Evolutionary conservation across 2,329 filamentous ascomycete species (phyloP).

Genomic region (Colletotrichum navitas): DNA sequence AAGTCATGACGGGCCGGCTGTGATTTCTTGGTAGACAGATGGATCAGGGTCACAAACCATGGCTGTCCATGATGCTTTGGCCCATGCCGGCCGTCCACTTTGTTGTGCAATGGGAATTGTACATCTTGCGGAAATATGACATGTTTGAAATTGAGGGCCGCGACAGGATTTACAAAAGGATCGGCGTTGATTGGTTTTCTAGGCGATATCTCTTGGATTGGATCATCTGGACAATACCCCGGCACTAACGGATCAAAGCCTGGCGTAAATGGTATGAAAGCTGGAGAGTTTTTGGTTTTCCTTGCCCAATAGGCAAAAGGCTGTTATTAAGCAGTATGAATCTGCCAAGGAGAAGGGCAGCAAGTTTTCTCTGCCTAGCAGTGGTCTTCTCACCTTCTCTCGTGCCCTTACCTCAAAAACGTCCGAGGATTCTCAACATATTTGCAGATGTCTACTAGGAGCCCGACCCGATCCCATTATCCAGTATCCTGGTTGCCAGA

Average conservation of each 20-base stretch:
- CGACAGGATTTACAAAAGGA: neutral
- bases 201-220: constrained; percentile 7
- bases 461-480: neutral
- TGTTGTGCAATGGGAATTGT: neutral
- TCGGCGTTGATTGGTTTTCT: constrained; percentile 12
- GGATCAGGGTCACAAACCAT: neutral
- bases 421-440: neutral
- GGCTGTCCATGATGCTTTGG: neutral
- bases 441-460: neutral
- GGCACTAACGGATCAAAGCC: constrained; percentile 4
- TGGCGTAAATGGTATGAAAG: constrained; percentile 12
- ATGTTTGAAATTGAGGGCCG: neutral
- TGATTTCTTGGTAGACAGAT: constrained; percentile 42
- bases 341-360: neutral
- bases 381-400: neutral
- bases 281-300: neutral
- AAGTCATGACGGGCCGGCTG: constrained; percentile 60
- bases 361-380: neutral
- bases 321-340: neutral
- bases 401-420: neutral
- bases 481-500: neutral
- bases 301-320: neutral
- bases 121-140: too few species aligned
- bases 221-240: constrained; percentile 24
- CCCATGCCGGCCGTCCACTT: neutral